A percentile compares a stretch with the other conserved stretches of the same genome.
These are phyloP conservation scores for Cardamine chenopodiifolia DNA, from an alignment of 345 rosid species.

Conservation along the genomic window DNA sequence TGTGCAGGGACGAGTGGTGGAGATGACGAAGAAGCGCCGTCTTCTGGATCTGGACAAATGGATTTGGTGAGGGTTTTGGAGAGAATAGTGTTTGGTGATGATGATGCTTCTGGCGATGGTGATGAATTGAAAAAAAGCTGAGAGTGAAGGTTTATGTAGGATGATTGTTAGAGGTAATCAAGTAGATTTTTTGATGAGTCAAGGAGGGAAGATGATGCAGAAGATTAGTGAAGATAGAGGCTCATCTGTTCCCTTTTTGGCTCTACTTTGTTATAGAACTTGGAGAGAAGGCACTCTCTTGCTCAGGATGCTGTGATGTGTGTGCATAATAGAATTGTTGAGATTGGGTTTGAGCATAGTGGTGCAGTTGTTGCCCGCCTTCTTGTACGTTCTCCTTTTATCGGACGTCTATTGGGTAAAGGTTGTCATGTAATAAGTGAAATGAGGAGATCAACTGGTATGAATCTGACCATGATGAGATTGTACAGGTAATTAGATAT, in stretches of 20 bases:
- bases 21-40: slow-evolving; percentile 41
- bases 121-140: slow-evolving; percentile 46
- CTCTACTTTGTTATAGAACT: slow-evolving; percentile 50
- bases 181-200: slow-evolving; percentile 48
- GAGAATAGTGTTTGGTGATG: slow-evolving; percentile 59
- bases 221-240: slow-evolving; percentile 55
- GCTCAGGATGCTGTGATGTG: slow-evolving; percentile 80
- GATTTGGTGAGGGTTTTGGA: slow-evolving; percentile 68
- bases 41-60: slow-evolving; percentile 49
- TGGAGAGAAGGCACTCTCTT: slow-evolving; percentile 67
- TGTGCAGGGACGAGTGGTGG: slow-evolving; percentile 6
- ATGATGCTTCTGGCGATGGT: slow-evolving; percentile 36
- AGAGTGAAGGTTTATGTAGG: slow-evolving; percentile 53
- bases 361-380: slow-evolving; percentile 70
- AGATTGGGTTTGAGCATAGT: slow-evolving; percentile 76
- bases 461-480: slow-evolving; percentile 63
- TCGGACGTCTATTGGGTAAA: slow-evolving; percentile 71
- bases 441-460: slow-evolving; percentile 75
- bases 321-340: slow-evolving; percentile 67
- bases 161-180: slow-evolving; percentile 56
- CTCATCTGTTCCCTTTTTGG: not conserved
- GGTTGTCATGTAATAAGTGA: slow-evolving; percentile 70
- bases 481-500: slow-evolving; percentile 62
- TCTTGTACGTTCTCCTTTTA: slow-evolving; percentile 64
- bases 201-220: slow-evolving; percentile 58